Evolutionary conservation across 2,329 filamentous ascomycete species (phyloP).

Genomic region (Claviceps sp.): DNA sequence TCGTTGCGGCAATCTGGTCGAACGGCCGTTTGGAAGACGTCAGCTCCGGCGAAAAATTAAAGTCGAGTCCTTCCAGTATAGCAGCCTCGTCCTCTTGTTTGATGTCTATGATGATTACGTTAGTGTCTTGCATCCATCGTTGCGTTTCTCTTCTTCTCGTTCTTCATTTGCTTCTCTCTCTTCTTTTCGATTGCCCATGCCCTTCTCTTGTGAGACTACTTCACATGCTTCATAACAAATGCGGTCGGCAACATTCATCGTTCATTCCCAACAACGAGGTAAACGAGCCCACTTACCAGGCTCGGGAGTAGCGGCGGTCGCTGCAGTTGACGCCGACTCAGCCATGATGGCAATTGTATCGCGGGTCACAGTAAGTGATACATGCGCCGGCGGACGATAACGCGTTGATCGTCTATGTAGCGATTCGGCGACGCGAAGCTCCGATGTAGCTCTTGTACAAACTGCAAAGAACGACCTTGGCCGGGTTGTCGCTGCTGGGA

Average conservation of each 20-base stretch:
- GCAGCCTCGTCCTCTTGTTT: slow-evolving; percentile 24
- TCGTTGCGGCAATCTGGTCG: slow-evolving; percentile 15
- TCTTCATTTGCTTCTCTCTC: no score
- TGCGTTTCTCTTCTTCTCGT: no score
- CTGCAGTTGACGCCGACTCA: slow-evolving; percentile 25
- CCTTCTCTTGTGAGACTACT: no score
- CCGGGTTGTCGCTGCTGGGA: slow-evolving; percentile 13
- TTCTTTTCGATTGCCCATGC: no score
- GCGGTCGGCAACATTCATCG: no score
- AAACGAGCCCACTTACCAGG: slow-evolving; percentile 18
- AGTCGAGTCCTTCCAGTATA: slow-evolving; percentile 20
- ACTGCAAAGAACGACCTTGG: slow-evolving; percentile 5
- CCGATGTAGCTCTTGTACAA: slow-evolving; percentile 4
- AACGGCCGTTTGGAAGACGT: slow-evolving; percentile 25
- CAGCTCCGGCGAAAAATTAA: slow-evolving; percentile 21
- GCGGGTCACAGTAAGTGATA: slow-evolving; percentile 11
- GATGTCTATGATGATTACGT: slow-evolving; percentile 15
- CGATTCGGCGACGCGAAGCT: background rate
- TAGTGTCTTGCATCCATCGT: no score
- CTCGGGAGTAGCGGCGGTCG: slow-evolving; percentile 20
- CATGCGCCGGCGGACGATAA: slow-evolving; percentile 10
- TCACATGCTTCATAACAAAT: no score
- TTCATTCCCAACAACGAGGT: background rate
- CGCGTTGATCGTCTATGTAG: background rate
- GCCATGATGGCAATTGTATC: slow-evolving; percentile 25